phyloP scores from a whole-genome alignment of 495 filamentous ascomycete species.

The Penicillium alfredii region DNA sequence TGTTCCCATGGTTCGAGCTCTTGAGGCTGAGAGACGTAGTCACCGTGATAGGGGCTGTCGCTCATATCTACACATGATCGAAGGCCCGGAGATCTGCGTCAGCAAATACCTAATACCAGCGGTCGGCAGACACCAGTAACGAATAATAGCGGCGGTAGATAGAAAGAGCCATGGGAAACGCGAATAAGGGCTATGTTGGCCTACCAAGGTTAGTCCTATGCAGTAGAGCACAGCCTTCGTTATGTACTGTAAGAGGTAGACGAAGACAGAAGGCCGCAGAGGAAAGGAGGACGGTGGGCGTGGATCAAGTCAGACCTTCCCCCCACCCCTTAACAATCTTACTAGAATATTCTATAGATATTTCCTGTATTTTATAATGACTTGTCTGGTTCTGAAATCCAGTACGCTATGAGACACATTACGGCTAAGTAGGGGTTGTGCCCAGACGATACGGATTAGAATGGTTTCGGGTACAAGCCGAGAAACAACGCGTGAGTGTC shows the following conservation, averaged over 20 bases:
- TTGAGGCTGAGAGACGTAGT: not conserved
- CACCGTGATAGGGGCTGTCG: slow-evolving; percentile 2
- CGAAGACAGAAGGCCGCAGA: not conserved
- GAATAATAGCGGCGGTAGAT: not conserved
- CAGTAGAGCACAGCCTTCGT: not conserved
- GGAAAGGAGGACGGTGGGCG: not conserved
- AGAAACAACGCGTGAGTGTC: no score
- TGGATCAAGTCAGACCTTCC: not conserved
- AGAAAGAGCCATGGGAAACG: not conserved
- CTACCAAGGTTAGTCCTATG: not conserved
- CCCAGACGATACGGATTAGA: no score
- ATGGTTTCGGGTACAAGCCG: no score
- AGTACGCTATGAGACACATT: not conserved
- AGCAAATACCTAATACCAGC: no score
- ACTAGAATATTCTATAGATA: not conserved
- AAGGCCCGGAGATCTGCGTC: not conserved
- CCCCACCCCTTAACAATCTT: not conserved
- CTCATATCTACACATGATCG: not conserved
- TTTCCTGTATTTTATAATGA: not conserved
- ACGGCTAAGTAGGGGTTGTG: not conserved
- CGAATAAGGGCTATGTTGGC: not conserved
- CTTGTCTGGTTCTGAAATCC: not conserved
- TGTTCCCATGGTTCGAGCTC: not conserved
- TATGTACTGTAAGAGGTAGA: not conserved
- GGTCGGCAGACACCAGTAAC: not conserved